A percentile compares a stretch with the other conserved stretches of the same genome.
Evolutionary conservation across 768 basidiomycete genomes (phyloP).

Genomic region (Fistulinella prunicolor): DNA sequence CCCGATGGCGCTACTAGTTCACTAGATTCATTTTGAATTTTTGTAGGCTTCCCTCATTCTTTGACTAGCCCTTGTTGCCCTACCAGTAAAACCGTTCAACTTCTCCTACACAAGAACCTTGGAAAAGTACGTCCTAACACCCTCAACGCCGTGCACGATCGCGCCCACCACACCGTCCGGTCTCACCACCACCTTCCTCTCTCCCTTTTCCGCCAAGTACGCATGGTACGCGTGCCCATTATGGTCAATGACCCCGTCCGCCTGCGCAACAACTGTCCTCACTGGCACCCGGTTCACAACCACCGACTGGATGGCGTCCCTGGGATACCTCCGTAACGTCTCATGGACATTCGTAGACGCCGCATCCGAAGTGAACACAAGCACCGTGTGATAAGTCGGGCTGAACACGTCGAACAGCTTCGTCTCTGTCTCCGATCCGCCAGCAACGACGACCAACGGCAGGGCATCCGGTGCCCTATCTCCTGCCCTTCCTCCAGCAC

Average conservation of each 20-base stretch:
- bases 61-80: no score
- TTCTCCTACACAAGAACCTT: conserved; percentile 13
- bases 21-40: no score
- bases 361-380: conserved; percentile 25
- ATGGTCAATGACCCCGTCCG: conserved; percentile 36
- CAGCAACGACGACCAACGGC: conserved; percentile 20
- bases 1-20: no score
- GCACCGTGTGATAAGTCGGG: conserved; percentile 24
- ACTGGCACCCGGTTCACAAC: conserved; percentile 8
- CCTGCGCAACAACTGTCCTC: conserved; percentile 12
- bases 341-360: conserved; percentile 4
- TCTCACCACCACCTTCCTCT: conserved; percentile 34
- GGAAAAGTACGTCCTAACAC: conserved; percentile 15
- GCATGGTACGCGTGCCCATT: conserved; percentile 38
- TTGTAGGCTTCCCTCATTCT: no score
- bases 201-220: conserved; percentile 33
- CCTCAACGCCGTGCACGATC: conserved; percentile 19
- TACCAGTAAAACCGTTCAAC: no score
- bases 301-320: conserved; percentile 1
- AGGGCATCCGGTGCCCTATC: conserved; percentile 47
- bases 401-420: conserved; percentile 26
- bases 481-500: conserved; percentile 35
- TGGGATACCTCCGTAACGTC: conserved; percentile 3
- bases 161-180: conserved; percentile 46
- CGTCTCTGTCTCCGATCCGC: not conserved